Evolutionary conservation across 2,329 filamentous ascomycete species (phyloP).

Genomic region (Epichloe festucae): DNA sequence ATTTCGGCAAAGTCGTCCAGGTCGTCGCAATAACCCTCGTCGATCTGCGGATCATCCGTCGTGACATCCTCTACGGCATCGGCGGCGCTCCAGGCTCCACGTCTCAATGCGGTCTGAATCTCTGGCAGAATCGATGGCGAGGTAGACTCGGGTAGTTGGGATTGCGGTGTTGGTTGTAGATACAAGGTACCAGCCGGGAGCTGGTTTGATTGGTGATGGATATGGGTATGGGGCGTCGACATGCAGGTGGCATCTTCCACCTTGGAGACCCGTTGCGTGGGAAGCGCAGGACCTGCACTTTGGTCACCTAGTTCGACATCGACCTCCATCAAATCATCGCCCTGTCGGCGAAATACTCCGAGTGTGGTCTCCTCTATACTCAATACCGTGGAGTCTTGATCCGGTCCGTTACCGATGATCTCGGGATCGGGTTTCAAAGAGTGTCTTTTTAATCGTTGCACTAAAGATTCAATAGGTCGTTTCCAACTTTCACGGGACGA

Average conservation of each 20-base stretch:
- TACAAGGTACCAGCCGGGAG: background rate
- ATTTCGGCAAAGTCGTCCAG: conserved; percentile 4
- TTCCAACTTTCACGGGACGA: conserved; percentile 1
- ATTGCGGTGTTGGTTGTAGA: background rate
- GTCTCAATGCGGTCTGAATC: background rate
- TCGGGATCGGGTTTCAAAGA: background rate
- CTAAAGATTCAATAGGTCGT: conserved; percentile 4
- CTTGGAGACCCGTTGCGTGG: background rate
- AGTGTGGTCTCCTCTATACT: background rate
- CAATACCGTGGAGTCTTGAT: background rate
- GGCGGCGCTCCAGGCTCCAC: background rate
- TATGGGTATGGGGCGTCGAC: background rate
- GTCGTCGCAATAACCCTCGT: conserved; percentile 1
- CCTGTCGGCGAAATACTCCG: background rate
- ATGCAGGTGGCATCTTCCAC: background rate
- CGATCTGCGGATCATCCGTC: background rate
- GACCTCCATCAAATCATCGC: background rate
- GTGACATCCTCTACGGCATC: background rate
- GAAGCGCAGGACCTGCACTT: background rate
- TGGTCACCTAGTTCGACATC: background rate
- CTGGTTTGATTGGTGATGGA: background rate
- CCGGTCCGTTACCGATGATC: background rate
- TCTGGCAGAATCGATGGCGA: background rate
- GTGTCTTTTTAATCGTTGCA: conserved; percentile 1
- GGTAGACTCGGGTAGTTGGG: background rate